Evolutionary conservation across 306 rosid species (phyloP), one percentile per base, ranked within the genome.

Genomic region (Arachis stenosperma): DNA sequence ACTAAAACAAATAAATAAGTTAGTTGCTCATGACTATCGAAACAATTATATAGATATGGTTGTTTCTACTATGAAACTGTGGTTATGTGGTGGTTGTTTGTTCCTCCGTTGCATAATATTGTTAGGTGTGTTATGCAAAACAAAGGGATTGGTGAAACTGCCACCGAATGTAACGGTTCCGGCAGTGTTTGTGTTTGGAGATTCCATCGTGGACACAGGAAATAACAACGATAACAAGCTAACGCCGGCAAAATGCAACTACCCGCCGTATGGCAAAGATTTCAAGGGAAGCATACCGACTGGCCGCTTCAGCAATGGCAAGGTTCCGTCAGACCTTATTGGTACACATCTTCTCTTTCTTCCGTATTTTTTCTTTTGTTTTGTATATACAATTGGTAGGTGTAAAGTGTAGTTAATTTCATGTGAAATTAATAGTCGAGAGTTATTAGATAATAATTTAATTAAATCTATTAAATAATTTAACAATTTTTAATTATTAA

Each of bases 121-220:
- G 4, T 12, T 82, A 13, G 42, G 71, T 57, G 43, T 86, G 47
- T 40, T 22, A 7, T 27, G 27, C n/a, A 60, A 52, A 22, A 12
- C 84, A 40, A 17, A 63, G 77, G 84, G 11, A 40, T 0, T 37
- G 40, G 6, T 76, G 67, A 70, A 72, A 53, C 57, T 92, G 2
- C 93, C 96, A 60, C 78, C 81, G 37, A 81, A 82, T 48, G 66
- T 51, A 42, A 37, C 81, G 3, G 39, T 88, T 46, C 90, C 98
- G 0, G 98, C 96, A 4, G 72, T 88, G 3, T 59, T 85, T 0
- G 88, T 83, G 53, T 85, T 92, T 8, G 98, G 98, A 43, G 98
- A 90, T 41, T 90, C 96, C 0, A 86, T 90, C 30, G 73, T 90
- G 75, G 98, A 92, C 47, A 92, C 98, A 0, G 96, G 98, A 48